phyloP scores from a whole-genome alignment of 768 basidiomycete genomes.

The Termitomyces sp. region DNA sequence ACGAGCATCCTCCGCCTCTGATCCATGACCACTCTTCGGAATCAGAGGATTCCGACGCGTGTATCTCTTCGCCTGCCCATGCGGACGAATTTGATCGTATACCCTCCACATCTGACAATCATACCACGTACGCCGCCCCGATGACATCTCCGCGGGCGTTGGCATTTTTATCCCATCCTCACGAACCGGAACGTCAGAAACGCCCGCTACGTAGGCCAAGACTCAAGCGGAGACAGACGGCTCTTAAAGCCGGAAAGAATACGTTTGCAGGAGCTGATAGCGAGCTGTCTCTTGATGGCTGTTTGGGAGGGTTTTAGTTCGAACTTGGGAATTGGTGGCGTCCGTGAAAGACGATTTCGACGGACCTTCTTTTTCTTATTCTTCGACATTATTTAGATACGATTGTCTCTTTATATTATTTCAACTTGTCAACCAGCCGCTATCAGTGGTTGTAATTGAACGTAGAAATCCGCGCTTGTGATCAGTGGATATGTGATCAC shows the following conservation, averaged over 20 bases:
- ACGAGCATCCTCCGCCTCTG: constrained; percentile 16
- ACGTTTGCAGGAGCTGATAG: constrained; percentile 9
- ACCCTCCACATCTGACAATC: background rate
- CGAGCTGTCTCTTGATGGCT: constrained; percentile 20
- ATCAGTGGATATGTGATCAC: background rate
- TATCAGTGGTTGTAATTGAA: background rate
- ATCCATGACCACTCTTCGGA: constrained; percentile 31
- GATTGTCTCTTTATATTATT: background rate
- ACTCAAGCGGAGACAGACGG: constrained; percentile 7
- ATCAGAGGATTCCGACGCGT: background rate
- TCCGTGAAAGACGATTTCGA: background rate
- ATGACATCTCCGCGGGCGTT: constrained; percentile 8
- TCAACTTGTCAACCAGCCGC: background rate
- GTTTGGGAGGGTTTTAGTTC: constrained; percentile 23
- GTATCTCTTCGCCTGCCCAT: constrained; percentile 5
- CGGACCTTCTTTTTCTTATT: background rate
- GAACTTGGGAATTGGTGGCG: background rate
- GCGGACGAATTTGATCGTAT: constrained; percentile 11
- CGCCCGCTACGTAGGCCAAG: constrained; percentile 5
- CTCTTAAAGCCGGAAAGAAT: background rate
- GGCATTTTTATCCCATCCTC: constrained; percentile 13
- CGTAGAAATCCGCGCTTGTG: background rate
- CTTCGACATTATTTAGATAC: background rate
- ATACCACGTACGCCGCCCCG: constrained; percentile 9
- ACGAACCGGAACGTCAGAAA: background rate